Base-by-base conservation (phyloP, 768 basidiomycete species). In the Lenzites betulinus region DNA sequence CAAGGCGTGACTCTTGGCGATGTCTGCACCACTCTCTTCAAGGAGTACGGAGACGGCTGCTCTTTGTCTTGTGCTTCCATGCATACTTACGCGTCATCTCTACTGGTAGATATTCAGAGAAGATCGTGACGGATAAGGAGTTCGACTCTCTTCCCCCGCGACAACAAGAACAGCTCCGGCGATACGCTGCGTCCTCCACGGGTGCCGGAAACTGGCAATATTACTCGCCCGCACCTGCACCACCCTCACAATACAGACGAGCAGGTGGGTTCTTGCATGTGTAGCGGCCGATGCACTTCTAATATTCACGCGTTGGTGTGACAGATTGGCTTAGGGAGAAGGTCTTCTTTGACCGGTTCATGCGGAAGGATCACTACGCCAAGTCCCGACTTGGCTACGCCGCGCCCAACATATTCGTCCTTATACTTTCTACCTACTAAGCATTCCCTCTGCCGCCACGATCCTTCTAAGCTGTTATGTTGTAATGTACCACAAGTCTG, bases 281-380 rank as follows among this genome's bases (percentile, higher is more conserved):
- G 20, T 51, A 16, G 11, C 3, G 2, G 18, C n/a, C 33, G 11
- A 36, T 36, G 4, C 4, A 33, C 30, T 4, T n/a, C 8, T 7
- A 18, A 6, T 33, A 13, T 15, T 22, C 6, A n/a, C 46, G 35
- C 6, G 4, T 33, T 33, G 4, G 46, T 38, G 3, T 22, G 22
- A 26, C 58, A 91, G 91, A 92, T 67, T 93, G 90, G 89, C 80
- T 93, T 20, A 81, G 88, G 44, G 92, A 92, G 55, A 79, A 81
- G 54, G 77, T 81, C 22, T 90, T 79, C 71, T 92, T 93, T 59
- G 90, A 93, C 59, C 78, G 80, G 16, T 66, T 93, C 57, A 64
- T 64, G 12, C 83, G 78, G 69, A 82, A 87, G 63, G 89, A 91
- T 64, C 67, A 66, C 8, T 93, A 92, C 65, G 76, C 80, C 1